Evolutionary conservation across 192 early-diverging fungal species (phyloP), one percentile per base, ranked within the genome.

Genomic region (Coemansia sp.): DNA sequence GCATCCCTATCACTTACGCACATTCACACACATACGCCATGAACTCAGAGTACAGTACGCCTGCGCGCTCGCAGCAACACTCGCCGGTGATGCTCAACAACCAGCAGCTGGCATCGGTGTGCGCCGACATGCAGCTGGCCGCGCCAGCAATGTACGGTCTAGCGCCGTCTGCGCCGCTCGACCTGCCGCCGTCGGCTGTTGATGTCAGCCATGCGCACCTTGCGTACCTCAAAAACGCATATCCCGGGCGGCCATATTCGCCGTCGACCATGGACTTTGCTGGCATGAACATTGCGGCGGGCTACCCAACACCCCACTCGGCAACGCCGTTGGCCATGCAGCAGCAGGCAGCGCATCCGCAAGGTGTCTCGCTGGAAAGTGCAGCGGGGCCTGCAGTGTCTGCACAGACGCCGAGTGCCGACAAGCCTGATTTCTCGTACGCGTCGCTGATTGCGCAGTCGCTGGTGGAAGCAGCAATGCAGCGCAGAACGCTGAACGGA

Each of bases 381-480:
- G 51, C 66, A 36, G 42, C 69, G 12, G 50, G 47, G 12, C 20
- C 63, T 2, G 34, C 64, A 20, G 22, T 54, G 54, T 19, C 56
- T 20, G 62, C 66, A 5, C 49, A 46, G 21, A n/a, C 69, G 49
- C 69, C 64, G 34, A 76, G 60, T 66, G 58, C 60, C 40, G 78
- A 78, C 22, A 94, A 94, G 72, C 93, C 93, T 22, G 83, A 90
- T 46, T 87, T 86, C 67, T 88, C 89, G 34, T 95, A 95, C 72
- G 91, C 91, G 7, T 87, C 87, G 49, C 74, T 95, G 47, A 93
- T 95, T 64, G 85, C 90, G 1, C 85, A 93, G 71, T 92, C 94
- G 38, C 90, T 95, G 58, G 80, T 87, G 55, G 84, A 82, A 15
- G 84, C 82, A 31, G 84, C 86, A 12, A 74, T 80, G 50, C 82